Conservation (phyloP, 768 basidiomycete species). For the Mycena floridula region DNA sequence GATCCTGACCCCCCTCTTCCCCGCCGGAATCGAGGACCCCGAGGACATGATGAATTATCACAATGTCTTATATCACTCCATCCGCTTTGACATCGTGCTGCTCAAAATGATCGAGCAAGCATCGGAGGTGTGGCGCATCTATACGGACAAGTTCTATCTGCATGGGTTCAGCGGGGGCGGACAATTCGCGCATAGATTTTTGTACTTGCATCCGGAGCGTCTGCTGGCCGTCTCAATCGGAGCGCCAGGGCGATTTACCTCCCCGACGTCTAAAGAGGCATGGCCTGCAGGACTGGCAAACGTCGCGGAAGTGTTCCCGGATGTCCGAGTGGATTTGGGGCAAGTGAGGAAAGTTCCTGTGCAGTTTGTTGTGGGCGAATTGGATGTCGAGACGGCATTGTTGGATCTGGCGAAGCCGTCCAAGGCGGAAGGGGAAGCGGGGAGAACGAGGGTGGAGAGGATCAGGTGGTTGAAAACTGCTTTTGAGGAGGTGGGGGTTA, state of each 20-base stretch:
- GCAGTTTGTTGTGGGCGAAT: constrained; percentile 14
- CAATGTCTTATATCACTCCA: constrained; percentile 8
- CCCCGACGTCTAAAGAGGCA: constrained; percentile 1
- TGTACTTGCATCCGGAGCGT: constrained; percentile 14
- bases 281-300: constrained; percentile 13
- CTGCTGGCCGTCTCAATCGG: constrained; percentile 13
- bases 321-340: constrained; percentile 5
- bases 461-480: constrained; percentile 4
- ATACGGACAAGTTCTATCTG: constrained; percentile 10
- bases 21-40: constrained; percentile 16
- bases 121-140: constrained; percentile 11
- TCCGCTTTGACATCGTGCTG: constrained; percentile 16
- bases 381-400: constrained; percentile 9
- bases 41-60: constrained; percentile 16
- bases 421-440: constrained; percentile 5
- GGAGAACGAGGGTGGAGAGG: constrained; percentile 9
- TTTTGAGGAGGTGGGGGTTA: constrained; percentile 1
- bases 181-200: constrained; percentile 19
- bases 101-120: constrained; percentile 18
- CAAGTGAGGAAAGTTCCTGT: constrained; percentile 6
- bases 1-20: constrained; percentile 15
- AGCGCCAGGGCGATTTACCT: constrained; percentile 13
- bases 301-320: constrained; percentile 5
- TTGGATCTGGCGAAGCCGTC: constrained; percentile 2
- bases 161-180: constrained; percentile 21